A percentile compares a stretch with the other conserved stretches of the same genome.
These are phyloP conservation scores for Gossypium thurberi DNA, from an alignment of 345 rosid genomes.

Conservation along the genomic window DNA sequence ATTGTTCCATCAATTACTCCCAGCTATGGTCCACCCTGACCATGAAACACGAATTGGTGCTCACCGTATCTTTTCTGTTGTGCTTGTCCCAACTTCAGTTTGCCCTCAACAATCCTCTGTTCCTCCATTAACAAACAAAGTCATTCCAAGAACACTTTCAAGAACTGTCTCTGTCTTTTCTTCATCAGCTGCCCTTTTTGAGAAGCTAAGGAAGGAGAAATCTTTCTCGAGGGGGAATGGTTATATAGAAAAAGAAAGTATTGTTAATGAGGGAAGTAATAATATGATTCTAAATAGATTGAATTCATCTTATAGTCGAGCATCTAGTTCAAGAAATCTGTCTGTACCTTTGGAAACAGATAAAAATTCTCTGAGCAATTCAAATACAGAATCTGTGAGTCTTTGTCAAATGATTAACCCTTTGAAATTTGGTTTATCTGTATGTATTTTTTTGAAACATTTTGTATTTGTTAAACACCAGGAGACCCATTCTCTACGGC, in stretches of 20 bases:
- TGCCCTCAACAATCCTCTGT: constrained; percentile 21
- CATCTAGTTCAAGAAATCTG: constrained; percentile 25
- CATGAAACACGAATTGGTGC: constrained; percentile 87
- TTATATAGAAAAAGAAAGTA: constrained; percentile 28
- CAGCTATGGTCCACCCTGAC: constrained; percentile 94
- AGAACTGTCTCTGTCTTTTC: constrained; percentile 96
- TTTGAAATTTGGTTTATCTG: constrained; percentile 4
- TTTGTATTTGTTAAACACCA: constrained; percentile 24
- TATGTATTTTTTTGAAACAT: constrained; percentile 11
- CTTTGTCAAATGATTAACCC: constrained; percentile 9
- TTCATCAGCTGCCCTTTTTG: constrained; percentile 96
- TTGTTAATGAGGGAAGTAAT: constrained; percentile 27
- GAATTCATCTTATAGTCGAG: constrained; percentile 49
- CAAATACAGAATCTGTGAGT: constrained; percentile 44
- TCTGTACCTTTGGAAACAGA: constrained; percentile 20
- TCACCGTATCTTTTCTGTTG: constrained; percentile 67
- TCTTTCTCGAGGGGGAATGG: constrained; percentile 26
- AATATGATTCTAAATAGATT: constrained; percentile 44
- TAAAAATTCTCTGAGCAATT: constrained; percentile 18
- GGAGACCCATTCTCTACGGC: constrained; percentile 64
- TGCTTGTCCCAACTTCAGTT: constrained; percentile 33
- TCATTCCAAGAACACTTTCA: constrained; percentile 70
- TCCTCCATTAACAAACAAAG: constrained; percentile 40
- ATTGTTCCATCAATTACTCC: constrained; percentile 88
- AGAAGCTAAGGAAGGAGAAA: constrained; percentile 69